Base-by-base conservation (phyloP, 202 grass and related monocot genomes). In the Eragrostis tef region DNA sequence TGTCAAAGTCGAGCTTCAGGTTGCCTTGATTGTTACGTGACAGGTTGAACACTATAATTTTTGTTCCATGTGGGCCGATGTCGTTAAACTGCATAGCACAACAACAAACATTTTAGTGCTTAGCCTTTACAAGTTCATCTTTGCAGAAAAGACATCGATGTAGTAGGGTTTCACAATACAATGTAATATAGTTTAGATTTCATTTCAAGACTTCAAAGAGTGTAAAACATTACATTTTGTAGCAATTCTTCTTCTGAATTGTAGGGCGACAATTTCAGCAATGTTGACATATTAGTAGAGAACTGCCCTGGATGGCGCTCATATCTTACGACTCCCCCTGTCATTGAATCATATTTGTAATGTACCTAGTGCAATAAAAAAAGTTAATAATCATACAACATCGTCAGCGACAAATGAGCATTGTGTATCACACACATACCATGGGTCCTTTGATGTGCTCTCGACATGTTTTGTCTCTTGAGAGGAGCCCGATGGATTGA, bases 401-500 rank as follows among this genome's bases (percentile, higher is more conserved):
- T 34, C 20, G 21, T 17, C 13, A 61, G 39, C 10, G 25, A 17
- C 8, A 36, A 21, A 21, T 27, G 34, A 70, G 50, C 9, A 45
- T 12, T 59, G 5, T 67, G 9, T 60, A 14, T 60, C 78, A 80
- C 20, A 57, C 4, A 78, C 87, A 85, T 87, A 93, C 87, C 79
- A 58, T 82, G n/a, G 73, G 91, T 67, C 87, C 74, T 56, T 80
- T 12, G 26, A 90, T 79, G 73, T 83, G 78, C 41, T 83, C 67
- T 61, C 34, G 66, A 22, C 65, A 80, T n/a, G 66, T 76, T 61
- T 73, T 64, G 19, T n/a, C 64, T 17, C 80, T 43, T 67, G 76
- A 86, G 69, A 82, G 82, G 44, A 93, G 61, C 61, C 87, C 91
- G 61, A 90, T 80, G 56, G 87, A 89, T 84, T 93, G 87, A 64